These are phyloP conservation scores for Populus hybrid DNA, from an alignment of 441 rosid genomes.

Conservation along the genomic window DNA sequence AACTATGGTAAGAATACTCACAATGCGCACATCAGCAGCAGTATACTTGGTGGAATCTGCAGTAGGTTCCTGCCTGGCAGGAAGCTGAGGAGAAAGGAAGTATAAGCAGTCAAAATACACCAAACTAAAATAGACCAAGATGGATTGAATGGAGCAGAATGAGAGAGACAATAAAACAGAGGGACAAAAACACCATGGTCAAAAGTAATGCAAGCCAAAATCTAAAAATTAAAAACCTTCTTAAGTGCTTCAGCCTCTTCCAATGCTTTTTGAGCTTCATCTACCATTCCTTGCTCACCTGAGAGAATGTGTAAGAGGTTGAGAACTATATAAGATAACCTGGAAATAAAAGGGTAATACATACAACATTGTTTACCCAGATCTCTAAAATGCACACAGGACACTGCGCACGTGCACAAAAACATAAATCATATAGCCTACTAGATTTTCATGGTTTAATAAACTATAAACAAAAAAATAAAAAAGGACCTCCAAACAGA, in stretches of 20 bases:
- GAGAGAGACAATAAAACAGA: background rate
- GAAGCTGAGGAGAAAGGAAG: slow-evolving; percentile 50
- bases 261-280: slow-evolving; percentile 95
- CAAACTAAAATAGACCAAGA: slow-evolving; percentile 2
- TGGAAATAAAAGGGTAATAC: background rate
- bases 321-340: background rate
- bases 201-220: slow-evolving; percentile 3
- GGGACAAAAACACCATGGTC: background rate
- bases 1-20: slow-evolving; percentile 39
- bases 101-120: background rate
- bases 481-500: background rate
- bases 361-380: background rate
- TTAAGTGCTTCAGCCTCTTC: slow-evolving; percentile 99
- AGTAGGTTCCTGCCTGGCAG: slow-evolving; percentile 79
- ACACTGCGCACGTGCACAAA: background rate
- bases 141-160: background rate
- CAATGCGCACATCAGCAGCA: slow-evolving; percentile 99
- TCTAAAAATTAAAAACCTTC: slow-evolving; percentile 51
- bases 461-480: no score
- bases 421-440: background rate
- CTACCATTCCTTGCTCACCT: slow-evolving; percentile 99
- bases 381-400: background rate
- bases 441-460: background rate
- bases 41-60: slow-evolving; percentile 87
- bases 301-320: slow-evolving; percentile 13